A percentile compares a stretch with the other conserved stretches of the same genome.
These are phyloP conservation scores for Veloboletus limbatus DNA, from an alignment of 1,284 basidiomycete species.

Conservation along the genomic window DNA sequence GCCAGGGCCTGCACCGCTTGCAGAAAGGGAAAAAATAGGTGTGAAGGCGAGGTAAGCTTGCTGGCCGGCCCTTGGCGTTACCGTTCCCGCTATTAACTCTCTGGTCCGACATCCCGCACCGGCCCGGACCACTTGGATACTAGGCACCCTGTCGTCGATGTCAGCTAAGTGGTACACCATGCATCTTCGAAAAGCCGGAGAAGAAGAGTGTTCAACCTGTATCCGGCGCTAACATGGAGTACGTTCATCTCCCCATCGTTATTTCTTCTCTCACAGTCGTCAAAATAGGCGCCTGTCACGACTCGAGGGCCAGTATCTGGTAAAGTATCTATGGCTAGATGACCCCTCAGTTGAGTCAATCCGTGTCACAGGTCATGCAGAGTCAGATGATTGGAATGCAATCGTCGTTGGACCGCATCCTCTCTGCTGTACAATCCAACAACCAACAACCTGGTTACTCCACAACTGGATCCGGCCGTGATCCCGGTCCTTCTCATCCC, in stretches of 20 bases:
- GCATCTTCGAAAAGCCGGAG: slow-evolving; percentile 91
- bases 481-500: slow-evolving; percentile 17
- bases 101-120: slow-evolving; percentile 60
- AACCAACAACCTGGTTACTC: slow-evolving; percentile 35
- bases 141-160: slow-evolving; percentile 91
- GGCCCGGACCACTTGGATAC: slow-evolving; percentile 52
- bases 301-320: slow-evolving; percentile 80
- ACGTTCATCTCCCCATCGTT: slow-evolving; percentile 12
- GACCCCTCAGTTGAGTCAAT: slow-evolving; percentile 49
- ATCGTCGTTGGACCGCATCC: slow-evolving; percentile 77
- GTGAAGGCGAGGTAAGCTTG: slow-evolving; percentile 77
- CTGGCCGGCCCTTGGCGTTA: slow-evolving; percentile 20
- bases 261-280: slow-evolving; percentile 20
- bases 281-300: slow-evolving; percentile 67
- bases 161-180: slow-evolving; percentile 76
- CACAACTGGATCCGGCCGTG: slow-evolving; percentile 19
- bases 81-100: slow-evolving; percentile 37
- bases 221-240: slow-evolving; percentile 72
- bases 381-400: slow-evolving; percentile 91
- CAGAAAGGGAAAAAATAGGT: slow-evolving; percentile 89
- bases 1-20: slow-evolving; percentile 79
- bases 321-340: slow-evolving; percentile 34
- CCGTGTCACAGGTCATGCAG: slow-evolving; percentile 63
- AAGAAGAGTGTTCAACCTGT: slow-evolving; percentile 67
- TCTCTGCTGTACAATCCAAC: slow-evolving; percentile 57